These are phyloP conservation scores for Carex myosuroides DNA, from an alignment of 176 grass and related monocot species.

Conservation along the genomic window DNA sequence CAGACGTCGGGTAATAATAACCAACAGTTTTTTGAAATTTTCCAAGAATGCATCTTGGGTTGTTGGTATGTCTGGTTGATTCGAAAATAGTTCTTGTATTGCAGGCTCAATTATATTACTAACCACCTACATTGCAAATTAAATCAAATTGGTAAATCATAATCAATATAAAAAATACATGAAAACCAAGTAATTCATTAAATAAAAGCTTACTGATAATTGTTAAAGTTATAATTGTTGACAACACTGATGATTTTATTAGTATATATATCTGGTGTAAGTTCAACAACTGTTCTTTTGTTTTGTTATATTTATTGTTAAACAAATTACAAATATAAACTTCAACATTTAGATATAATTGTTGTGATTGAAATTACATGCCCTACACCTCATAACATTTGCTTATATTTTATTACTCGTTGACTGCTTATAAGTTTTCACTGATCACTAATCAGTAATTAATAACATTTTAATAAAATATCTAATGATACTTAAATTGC, in stretches of 20 bases:
- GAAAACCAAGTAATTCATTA: background rate
- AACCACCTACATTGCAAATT: conserved; percentile 27
- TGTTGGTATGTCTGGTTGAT: conserved; percentile 34
- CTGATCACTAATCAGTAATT: background rate
- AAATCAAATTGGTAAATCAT: background rate
- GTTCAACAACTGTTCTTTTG: background rate
- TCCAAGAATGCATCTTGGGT: conserved; percentile 46
- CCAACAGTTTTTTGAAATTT: conserved; percentile 49
- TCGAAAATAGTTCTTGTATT: conserved; percentile 26
- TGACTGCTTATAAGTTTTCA: background rate
- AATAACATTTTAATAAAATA: background rate
- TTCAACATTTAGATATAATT: background rate
- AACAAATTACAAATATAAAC: too few species aligned
- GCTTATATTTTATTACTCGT: background rate
- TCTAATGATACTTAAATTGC: background rate
- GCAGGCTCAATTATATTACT: conserved; percentile 51
- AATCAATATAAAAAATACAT: background rate
- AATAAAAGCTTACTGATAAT: background rate
- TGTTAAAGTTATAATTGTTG: background rate
- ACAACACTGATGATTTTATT: background rate
- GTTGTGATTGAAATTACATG: background rate
- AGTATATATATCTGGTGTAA: background rate
- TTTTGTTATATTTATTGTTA: background rate
- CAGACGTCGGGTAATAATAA: conserved; percentile 28
- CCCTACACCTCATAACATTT: background rate